Evolutionary conservation across 805 yeast genomes (phyloP).

Genomic region (Saccharomycopsis sp.): DNA sequence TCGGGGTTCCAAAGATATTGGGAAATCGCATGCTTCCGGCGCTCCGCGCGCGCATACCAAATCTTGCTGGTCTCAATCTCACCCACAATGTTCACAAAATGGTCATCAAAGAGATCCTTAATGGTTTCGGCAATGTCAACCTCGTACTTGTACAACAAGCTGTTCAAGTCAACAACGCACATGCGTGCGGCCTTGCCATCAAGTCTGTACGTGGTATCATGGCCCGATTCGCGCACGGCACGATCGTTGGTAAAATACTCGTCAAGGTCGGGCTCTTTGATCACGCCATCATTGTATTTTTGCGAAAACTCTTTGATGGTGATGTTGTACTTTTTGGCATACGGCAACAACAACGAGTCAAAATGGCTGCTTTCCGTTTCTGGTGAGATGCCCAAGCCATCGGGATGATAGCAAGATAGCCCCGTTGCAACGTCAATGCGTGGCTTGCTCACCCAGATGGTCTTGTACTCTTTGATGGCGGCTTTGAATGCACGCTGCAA

Average conservation of each 20-base stretch:
- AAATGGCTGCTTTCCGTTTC: conserved; percentile 93
- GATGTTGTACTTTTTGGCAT: conserved; percentile 50
- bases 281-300: conserved; percentile 55
- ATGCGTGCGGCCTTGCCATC: conserved; percentile 85
- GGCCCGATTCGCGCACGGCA: conserved; percentile 94
- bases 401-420: conserved; percentile 82
- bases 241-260: conserved; percentile 85
- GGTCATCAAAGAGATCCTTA: conserved; percentile 44
- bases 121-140: conserved; percentile 66
- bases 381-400: conserved; percentile 90
- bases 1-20: conserved; percentile 79
- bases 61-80: conserved; percentile 35
- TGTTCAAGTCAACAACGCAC: conserved; percentile 85
- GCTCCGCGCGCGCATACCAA: conserved; percentile 57
- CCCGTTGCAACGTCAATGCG: conserved; percentile 68
- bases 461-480: conserved; percentile 77
- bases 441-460: conserved; percentile 72
- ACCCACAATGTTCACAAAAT: conserved; percentile 32
- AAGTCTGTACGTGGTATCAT: conserved; percentile 84
- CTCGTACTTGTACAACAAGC: conserved; percentile 84
- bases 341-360: conserved; percentile 58
- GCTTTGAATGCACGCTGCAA: conserved; percentile 58
- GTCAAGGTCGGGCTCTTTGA: conserved; percentile 75
- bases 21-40: conserved; percentile 47
- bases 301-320: conserved; percentile 55